Base-by-base conservation (phyloP, 306 rosid species). In the Morella rubra region DNA sequence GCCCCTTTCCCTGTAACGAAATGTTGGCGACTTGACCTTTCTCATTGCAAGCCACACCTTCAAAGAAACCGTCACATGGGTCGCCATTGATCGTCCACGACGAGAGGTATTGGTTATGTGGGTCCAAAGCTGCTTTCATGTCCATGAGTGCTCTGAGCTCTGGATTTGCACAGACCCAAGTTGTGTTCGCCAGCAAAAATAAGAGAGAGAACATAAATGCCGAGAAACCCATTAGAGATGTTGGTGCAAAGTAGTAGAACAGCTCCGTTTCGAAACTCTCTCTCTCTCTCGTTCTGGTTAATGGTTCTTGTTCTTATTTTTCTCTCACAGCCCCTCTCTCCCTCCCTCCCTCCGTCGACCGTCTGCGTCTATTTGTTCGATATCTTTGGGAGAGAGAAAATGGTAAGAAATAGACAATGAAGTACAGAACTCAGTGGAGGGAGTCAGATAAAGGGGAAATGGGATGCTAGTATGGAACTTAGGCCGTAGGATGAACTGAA, bases 71-170 rank as follows among this genome's bases (percentile, higher is more conserved):
- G 20, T 44, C 88, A 72, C 98, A 93, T 1, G 91, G 91, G 76
- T 83, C 73, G 20, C 93, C 87, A 83, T 79, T 59, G 7, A 24
- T 66, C 1, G 77, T 80, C 98, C 98, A 91, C 0, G 98, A 93
- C 5, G 93, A 85, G 9, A 93, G 85, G 76, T 79, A 87, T 66
- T 58, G 76, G 56, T 69, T 64, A 58, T 82, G 73, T 0, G 98
- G 96, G 86, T 93, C 98, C 83, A 93, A 79, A 78, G 81, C 60
- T 6, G 89, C 44, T 70, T 86, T 93, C 68, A 93, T 27, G 46
- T 88, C 91, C 93, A 89, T 37, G 37, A 93, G 90, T n/a, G 96
- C 85, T 81, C 44, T 80, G n/a, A 89, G 89, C 86, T 93, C 98
- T 37, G 76, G 76, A 77, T 82, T 85, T 15, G 84, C 92, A 81